Conservation (phyloP, 1,284 basidiomycete genomes). For the Cutaneotrichosporon cavernicola region DNA sequence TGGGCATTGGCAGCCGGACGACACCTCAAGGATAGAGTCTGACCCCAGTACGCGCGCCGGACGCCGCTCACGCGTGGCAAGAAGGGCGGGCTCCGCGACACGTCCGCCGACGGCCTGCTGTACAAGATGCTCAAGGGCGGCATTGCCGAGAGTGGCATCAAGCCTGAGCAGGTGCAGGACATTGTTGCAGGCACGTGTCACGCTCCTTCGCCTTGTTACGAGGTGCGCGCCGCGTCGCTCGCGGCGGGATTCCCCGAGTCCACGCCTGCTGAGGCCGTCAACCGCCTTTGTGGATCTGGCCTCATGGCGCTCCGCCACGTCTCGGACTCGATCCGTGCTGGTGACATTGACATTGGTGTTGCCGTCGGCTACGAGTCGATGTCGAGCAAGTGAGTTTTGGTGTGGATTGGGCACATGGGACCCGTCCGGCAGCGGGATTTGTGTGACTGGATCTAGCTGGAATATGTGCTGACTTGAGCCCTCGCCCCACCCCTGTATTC, state of each 20-base stretch:
- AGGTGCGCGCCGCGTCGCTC: slow-evolving; percentile 27
- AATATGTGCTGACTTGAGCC: slow-evolving; percentile 53
- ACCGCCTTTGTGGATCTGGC: slow-evolving; percentile 78
- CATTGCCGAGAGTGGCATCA: slow-evolving; percentile 29
- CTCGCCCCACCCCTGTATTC: slow-evolving; percentile 69
- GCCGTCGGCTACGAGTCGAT: slow-evolving; percentile 82
- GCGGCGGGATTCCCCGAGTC: slow-evolving; percentile 48
- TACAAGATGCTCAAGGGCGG: slow-evolving; percentile 31
- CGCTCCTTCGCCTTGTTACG: slow-evolving; percentile 27
- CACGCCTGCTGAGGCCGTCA: slow-evolving; percentile 75
- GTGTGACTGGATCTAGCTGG: slow-evolving; percentile 38
- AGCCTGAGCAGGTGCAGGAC: slow-evolving; percentile 30
- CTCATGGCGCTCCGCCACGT: slow-evolving; percentile 64
- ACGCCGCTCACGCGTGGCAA: slow-evolving; percentile 34
- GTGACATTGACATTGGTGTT: slow-evolving; percentile 66
- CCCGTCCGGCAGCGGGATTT: no score
- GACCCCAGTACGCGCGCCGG: slow-evolving; percentile 52
- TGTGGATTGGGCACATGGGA: slow-evolving; percentile 55
- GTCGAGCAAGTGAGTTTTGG: slow-evolving; percentile 54
- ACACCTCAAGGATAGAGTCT: neutral
- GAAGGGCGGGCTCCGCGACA: slow-evolving; percentile 35
- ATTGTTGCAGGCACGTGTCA: slow-evolving; percentile 61
- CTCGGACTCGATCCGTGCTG: slow-evolving; percentile 72
- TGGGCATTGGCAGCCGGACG: slow-evolving; percentile 30
- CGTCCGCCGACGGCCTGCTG: slow-evolving; percentile 33